Evolutionary conservation across 1,284 basidiomycete species (phyloP).

Genomic region (Trichosporon faecale): DNA sequence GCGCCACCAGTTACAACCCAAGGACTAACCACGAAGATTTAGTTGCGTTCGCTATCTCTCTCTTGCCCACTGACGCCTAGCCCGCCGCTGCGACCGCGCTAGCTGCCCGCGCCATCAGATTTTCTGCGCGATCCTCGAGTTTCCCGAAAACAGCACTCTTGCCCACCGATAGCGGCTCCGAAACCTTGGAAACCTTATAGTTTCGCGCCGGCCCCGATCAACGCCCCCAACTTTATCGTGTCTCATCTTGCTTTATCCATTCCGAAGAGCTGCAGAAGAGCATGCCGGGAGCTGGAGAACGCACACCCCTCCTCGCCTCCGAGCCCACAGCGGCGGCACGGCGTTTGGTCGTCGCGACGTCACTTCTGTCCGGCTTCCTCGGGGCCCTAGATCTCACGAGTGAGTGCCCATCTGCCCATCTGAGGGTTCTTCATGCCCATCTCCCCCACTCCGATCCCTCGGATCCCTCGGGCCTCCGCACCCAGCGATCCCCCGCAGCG

Average conservation of each 20-base stretch:
- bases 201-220: too few relatives aligned
- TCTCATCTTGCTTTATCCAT: background rate
- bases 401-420: conserved; percentile 12
- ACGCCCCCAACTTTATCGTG: background rate
- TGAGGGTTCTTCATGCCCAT: too few relatives aligned
- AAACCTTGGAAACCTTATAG: too few relatives aligned
- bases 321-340: conserved; percentile 15
- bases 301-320: conserved; percentile 19
- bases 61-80: background rate
- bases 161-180: too few relatives aligned
- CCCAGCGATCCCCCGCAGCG: too few relatives aligned
- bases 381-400: conserved; percentile 32
- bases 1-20: background rate
- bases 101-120: background rate
- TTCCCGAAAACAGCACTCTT: too few relatives aligned
- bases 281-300: conserved; percentile 16
- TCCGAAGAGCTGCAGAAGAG: background rate
- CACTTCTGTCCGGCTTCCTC: conserved; percentile 31
- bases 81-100: background rate
- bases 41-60: background rate
- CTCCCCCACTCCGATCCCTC: too few relatives aligned
- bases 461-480: too few relatives aligned
- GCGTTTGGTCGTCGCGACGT: conserved; percentile 28
- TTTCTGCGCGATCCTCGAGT: too few relatives aligned
- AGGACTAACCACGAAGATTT: background rate